Base-by-base conservation (phyloP, 768 basidiomycete species). In the Coprinopsis sp. region DNA sequence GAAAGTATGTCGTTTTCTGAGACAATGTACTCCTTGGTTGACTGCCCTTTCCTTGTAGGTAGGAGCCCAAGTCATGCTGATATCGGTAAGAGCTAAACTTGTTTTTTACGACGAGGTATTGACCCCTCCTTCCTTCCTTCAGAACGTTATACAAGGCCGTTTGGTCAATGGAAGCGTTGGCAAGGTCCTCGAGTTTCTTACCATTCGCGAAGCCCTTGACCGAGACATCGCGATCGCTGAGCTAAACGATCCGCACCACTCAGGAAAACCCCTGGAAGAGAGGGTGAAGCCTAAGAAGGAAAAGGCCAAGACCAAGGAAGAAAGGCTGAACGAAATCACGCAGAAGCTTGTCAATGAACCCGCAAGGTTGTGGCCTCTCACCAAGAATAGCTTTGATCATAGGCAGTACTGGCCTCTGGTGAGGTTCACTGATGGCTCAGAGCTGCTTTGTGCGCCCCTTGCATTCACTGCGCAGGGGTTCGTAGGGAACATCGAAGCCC, bases 11-110 rank as follows among this genome's bases (percentile, higher is more conserved):
- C 3, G 18, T 24, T 37, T 10, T 7, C 7, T 18, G 34, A 18
- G 10, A 10, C 7, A 37, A 10, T 10, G 11, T 37, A 10, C 18
- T 11, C 11, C 34, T 18, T 37, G 18, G 19, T 33, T 42, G 34
- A 39, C 5, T 31, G 36, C 6, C 14, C 28, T 19, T 39, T 10
- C 25, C 8, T 33, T 5, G 16, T 46, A 90, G 77, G 64, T 81
- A 37, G 82, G 81, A 12, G 86, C 88, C 3, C 91, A 91, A 58
- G 91, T 94, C 6, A 88, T 89, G 85, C 58, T 86, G 3, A 74
- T 83, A 51, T 77, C 80, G 67, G 83, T 78, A 51, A 13, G 58
- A n/a, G n/a, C n/a, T n/a, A n/a, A n/a, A n/a, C n/a, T n/a, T n/a
- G n/a, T n/a, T n/a, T n/a, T n/a, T n/a, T n/a, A n/a, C n/a, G 13